Base-by-base conservation (phyloP, 1,284 basidiomycete species). In the Cryptococcus jaspeensis region DNA sequence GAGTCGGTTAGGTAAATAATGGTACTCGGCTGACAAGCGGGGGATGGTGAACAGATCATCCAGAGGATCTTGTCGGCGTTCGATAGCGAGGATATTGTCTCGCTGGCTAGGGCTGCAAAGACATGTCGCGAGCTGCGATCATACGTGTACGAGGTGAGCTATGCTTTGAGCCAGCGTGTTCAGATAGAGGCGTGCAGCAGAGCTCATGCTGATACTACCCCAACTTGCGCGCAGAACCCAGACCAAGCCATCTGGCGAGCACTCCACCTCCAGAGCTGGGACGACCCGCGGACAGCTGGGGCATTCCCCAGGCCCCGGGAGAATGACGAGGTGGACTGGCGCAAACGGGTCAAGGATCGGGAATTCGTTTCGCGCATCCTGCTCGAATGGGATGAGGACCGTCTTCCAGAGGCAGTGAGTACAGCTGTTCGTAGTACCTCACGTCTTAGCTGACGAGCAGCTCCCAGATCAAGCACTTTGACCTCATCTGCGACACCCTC, bases 191-290 rank as follows among this genome's bases (percentile, higher is more conserved):
- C n/a, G n/a, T n/a, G n/a, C 15, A 18, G 23, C 22, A 5, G 23
- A 15, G 12, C 18, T 8, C 23, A 36, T 15, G 15, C 20, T 40
- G 16, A 50, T 5, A 50, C 3, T n/a, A 18, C 25, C 13, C 49
- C 35, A 11, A 46, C 58, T 60, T 49, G 59, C 50, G 25, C 22
- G 25, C 37, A 74, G 69, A 64, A 70, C 48, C 62, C 69, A n/a
- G 71, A 75, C 48, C 52, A 61, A 50, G 64, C 68, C 7, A 53
- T 75, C 9, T 75, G 74, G 74, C 62, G 70, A n/a, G 65, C 70
- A 48, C 57, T 74, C 15, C 59, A 66, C 37, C 58, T 69, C 1
- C 40, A 57, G 20, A 49, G 59, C 23, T 74, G 68, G 54, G 72
- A 75, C 45, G 68, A 75, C 55, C 71, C 74, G n/a, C 58, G 64